phyloP scores from a whole-genome alignment of 768 basidiomycete species.

The Rhodotorula graminis region DNA sequence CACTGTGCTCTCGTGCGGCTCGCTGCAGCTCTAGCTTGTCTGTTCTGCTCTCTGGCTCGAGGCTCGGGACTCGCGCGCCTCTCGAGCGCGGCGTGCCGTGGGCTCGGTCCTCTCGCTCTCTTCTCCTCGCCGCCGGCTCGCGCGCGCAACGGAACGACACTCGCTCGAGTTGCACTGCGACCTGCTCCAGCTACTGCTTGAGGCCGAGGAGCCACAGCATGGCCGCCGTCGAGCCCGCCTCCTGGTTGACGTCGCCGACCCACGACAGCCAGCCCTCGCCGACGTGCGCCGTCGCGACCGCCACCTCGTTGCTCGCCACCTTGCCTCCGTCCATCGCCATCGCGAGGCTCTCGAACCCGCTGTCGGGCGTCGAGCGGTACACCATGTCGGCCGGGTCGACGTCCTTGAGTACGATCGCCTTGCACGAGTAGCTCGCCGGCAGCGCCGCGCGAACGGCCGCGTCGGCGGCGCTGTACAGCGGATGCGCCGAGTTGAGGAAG shows the following conservation, averaged over 20 bases:
- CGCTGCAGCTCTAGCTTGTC: not conserved
- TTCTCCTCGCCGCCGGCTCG: no score
- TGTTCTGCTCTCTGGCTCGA: not conserved
- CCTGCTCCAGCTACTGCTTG: no score
- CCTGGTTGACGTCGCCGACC: conserved; percentile 13
- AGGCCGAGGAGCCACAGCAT: not conserved
- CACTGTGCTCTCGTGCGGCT: no score
- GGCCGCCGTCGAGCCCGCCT: conserved; percentile 1
- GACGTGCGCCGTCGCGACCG: conserved; percentile 7
- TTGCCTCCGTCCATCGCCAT: not conserved
- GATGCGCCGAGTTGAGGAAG: conserved; percentile 5
- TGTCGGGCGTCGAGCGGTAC: not conserved
- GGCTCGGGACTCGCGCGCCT: no score
- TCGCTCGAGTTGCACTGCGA: no score
- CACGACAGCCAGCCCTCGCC: conserved; percentile 8
- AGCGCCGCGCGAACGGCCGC: not conserved
- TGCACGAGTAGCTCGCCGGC: conserved; percentile 5
- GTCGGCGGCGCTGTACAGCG: not conserved
- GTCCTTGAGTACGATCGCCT: conserved; percentile 3
- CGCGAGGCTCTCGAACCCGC: not conserved
- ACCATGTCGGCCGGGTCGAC: not conserved
- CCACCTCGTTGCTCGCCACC: not conserved
- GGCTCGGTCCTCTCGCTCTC: no score
- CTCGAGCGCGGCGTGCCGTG: no score
- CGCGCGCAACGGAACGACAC: no score